phyloP scores from a whole-genome alignment of 2,329 filamentous ascomycete genomes.

The Cylindrodendrum hubeiense region DNA sequence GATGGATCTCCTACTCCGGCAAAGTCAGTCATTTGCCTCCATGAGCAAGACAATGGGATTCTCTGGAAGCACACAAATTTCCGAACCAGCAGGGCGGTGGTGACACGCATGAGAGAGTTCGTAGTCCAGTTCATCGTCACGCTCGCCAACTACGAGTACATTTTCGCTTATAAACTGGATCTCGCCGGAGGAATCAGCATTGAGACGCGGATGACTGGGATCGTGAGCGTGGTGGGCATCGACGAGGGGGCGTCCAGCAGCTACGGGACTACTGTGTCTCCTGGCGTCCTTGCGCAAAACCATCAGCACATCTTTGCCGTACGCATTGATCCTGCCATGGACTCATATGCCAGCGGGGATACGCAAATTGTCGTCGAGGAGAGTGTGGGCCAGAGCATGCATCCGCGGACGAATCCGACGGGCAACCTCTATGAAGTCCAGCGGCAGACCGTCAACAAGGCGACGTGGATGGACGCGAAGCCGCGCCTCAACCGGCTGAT shows the following conservation, averaged over 20 bases:
- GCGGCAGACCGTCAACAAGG: conserved; percentile 59
- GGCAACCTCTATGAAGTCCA: conserved; percentile 72
- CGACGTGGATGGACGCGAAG: conserved; percentile 65
- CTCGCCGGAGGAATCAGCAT: conserved; percentile 71
- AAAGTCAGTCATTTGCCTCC: conserved; percentile 74
- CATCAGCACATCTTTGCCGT: conserved; percentile 78
- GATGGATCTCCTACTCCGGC: conserved; percentile 65
- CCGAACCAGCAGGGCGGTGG: conserved; percentile 71
- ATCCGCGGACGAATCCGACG: conserved; percentile 67
- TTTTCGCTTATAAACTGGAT: conserved; percentile 67
- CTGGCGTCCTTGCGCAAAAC: conserved; percentile 75
- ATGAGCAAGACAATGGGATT: conserved; percentile 79
- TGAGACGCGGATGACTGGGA: conserved; percentile 75
- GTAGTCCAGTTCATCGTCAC: conserved; percentile 79
- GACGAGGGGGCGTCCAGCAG: conserved; percentile 63
- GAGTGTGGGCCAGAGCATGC: conserved; percentile 50
- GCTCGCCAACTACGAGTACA: conserved; percentile 77
- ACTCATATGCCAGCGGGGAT: conserved; percentile 57
- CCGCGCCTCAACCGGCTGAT: conserved; percentile 64
- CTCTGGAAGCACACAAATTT: conserved; percentile 80
- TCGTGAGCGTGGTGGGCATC: conserved; percentile 72
- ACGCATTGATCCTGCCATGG: conserved; percentile 74
- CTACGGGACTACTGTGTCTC: conserved; percentile 73
- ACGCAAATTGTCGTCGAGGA: conserved; percentile 63
- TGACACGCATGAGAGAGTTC: conserved; percentile 71